Conservation (phyloP, 1,284 basidiomycete species). For the Tranzscheliella williamsii region DNA sequence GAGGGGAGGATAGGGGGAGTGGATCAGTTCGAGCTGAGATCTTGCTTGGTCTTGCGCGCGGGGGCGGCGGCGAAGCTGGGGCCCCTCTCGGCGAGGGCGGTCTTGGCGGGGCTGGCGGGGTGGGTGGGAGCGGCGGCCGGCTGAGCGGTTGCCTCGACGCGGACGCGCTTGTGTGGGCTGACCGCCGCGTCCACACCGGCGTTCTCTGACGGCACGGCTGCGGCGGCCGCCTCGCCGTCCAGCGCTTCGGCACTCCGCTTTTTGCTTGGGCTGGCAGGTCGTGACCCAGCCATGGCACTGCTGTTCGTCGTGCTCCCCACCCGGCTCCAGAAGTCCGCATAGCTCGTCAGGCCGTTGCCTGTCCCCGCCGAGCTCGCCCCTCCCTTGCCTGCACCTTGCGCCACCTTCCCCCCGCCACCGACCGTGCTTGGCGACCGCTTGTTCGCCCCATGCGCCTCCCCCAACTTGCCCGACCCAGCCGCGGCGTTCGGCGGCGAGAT, state of each 20-base stretch:
- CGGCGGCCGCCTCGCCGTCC: conserved; percentile 1
- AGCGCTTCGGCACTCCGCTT: conserved; percentile 19
- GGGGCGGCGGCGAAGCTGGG: conserved; percentile 36
- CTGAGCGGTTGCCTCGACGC: conserved; percentile 18
- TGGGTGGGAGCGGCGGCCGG: not conserved
- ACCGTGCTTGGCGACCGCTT: conserved; percentile 9
- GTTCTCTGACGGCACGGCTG: not conserved
- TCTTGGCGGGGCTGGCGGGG: conserved; percentile 19
- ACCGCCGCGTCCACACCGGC: not conserved
- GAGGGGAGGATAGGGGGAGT: too few relatives aligned
- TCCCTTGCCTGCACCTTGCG: not conserved
- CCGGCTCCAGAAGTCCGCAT: conserved; percentile 48
- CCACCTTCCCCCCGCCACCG: not conserved
- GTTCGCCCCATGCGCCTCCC: conserved; percentile 2
- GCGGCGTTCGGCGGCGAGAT: conserved; percentile 27
- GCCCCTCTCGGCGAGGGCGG: conserved; percentile 18
- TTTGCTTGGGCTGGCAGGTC: conserved; percentile 22
- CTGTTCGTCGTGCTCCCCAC: conserved; percentile 25
- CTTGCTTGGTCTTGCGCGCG: too few relatives aligned
- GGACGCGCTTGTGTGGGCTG: conserved; percentile 30
- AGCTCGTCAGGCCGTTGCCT: conserved; percentile 31
- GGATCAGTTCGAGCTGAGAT: too few relatives aligned
- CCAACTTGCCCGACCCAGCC: conserved; percentile 5
- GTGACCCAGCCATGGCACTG: conserved; percentile 1
- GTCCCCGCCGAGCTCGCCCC: not conserved